These are phyloP conservation scores for Gossypium arboreum DNA, from an alignment of 345 rosid genomes.

Conservation along the genomic window DNA sequence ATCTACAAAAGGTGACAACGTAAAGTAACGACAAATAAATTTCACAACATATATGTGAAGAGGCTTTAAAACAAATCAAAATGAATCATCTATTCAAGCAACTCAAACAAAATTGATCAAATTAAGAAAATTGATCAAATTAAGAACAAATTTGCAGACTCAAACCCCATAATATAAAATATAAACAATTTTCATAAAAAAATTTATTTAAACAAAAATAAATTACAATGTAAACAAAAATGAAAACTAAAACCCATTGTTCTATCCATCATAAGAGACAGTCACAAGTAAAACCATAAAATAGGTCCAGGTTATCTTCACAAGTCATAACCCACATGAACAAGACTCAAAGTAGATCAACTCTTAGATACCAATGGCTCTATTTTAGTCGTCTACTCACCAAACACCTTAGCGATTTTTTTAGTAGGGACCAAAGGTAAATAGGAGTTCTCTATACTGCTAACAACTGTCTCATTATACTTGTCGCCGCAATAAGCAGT, in stretches of 20 bases:
- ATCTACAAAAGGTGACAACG: too few species aligned
- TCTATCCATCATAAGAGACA: background rate
- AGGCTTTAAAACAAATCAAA: background rate
- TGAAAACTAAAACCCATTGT: background rate
- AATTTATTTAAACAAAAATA: background rate
- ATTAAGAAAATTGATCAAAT: background rate
- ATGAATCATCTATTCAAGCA: too few species aligned
- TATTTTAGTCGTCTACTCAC: constrained; percentile 26
- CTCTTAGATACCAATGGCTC: constrained; percentile 30
- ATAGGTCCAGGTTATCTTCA: background rate
- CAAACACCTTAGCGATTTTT: constrained; percentile 73
- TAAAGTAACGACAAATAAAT: too few species aligned
- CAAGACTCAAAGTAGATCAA: constrained; percentile 14
- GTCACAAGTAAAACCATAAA: background rate
- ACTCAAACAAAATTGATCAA: background rate
- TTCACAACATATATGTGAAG: too few species aligned
- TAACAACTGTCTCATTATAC: constrained; percentile 69
- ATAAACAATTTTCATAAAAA: background rate
- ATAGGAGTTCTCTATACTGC: constrained; percentile 63
- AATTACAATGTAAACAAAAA: background rate
- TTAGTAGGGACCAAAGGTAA: constrained; percentile 82
- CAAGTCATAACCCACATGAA: background rate
- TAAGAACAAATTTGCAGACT: background rate
- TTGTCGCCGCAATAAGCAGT: constrained; percentile 75
- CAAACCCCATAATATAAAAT: background rate